Percentiles rank a stretch among this genome's conserved stretches.
Evolutionary conservation across 2,329 filamentous ascomycete genomes (phyloP).

Genomic region (Cladorrhinum sp.): DNA sequence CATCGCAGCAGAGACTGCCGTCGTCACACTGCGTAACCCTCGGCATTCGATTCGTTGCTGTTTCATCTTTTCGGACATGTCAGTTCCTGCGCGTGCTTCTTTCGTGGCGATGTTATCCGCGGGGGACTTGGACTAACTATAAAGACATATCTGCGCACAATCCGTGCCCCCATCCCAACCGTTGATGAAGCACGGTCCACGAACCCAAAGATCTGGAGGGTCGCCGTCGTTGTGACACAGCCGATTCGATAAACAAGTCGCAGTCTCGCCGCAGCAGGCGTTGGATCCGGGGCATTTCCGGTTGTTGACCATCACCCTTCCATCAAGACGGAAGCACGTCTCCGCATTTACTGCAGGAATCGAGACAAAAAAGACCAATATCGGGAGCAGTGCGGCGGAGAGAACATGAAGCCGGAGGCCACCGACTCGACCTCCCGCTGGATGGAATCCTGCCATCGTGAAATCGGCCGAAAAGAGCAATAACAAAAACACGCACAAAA

Average conservation of each 20-base stretch:
- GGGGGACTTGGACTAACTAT: slow-evolving; percentile 10
- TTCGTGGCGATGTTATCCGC: too few relatives aligned
- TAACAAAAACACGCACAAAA: neutral
- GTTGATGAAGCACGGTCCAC: slow-evolving; percentile 16
- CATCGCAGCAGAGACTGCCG: slow-evolving; percentile 19
- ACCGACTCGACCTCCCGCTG: neutral
- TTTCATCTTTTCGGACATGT: slow-evolving; percentile 15
- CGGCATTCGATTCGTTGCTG: slow-evolving; percentile 6
- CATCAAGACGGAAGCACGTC: neutral
- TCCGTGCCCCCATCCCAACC: slow-evolving; percentile 8
- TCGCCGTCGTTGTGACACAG: slow-evolving; percentile 15
- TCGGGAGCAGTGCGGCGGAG: neutral
- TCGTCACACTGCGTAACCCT: slow-evolving; percentile 17
- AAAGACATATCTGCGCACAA: slow-evolving; percentile 21
- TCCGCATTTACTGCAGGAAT: neutral
- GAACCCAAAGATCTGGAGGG: slow-evolving; percentile 8
- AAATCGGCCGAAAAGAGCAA: neutral
- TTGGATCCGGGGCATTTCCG: slow-evolving; percentile 18
- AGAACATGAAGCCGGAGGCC: neutral
- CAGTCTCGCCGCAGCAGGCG: slow-evolving; percentile 15
- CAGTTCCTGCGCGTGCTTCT: too few relatives aligned
- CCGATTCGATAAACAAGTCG: slow-evolving; percentile 21
- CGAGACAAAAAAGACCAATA: neutral
- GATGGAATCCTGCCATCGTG: neutral
- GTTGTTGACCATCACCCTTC: neutral